phyloP scores from a whole-genome alignment of 441 rosid genomes.

The Jatropha multifida region DNA sequence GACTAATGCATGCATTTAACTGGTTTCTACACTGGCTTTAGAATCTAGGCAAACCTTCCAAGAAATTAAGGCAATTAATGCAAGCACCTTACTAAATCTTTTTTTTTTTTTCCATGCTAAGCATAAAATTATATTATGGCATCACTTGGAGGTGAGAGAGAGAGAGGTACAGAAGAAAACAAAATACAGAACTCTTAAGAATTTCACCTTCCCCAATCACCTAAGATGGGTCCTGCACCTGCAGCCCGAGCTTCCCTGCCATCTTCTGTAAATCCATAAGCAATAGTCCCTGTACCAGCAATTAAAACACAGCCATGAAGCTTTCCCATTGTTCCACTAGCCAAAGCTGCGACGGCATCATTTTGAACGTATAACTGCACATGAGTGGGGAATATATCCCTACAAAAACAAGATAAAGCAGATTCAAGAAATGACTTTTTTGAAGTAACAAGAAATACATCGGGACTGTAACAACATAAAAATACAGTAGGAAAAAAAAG shows the following conservation, averaged over 20 bases:
- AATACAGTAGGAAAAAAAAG: neutral
- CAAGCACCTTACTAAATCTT: neutral
- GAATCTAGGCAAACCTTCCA: neutral
- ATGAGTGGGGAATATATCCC: constrained; percentile 75
- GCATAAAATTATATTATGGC: neutral
- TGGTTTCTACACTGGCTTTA: neutral
- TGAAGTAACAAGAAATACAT: neutral
- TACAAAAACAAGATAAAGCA: constrained; percentile 29
- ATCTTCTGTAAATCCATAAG: constrained; percentile 88
- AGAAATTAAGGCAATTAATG: neutral
- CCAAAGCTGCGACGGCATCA: constrained; percentile 96
- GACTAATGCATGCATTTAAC: too few species aligned
- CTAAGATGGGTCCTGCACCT: constrained; percentile 95
- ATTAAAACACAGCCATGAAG: constrained; percentile 98
- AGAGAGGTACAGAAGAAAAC: neutral
- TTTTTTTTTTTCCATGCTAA: neutral
- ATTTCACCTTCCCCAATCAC: constrained; percentile 94
- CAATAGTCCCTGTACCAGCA: constrained; percentile 96
- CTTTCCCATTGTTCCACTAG: constrained; percentile 96
- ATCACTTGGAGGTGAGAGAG: neutral
- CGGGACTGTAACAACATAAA: neutral
- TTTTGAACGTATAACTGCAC: constrained; percentile 83
- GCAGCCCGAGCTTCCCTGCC: constrained; percentile 92
- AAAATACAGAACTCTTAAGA: neutral
- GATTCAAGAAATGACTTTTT: constrained; percentile 5